These are phyloP conservation scores for Globisporangium emineosum DNA, from an alignment of 352 stramenopile species.

Conservation along the genomic window DNA sequence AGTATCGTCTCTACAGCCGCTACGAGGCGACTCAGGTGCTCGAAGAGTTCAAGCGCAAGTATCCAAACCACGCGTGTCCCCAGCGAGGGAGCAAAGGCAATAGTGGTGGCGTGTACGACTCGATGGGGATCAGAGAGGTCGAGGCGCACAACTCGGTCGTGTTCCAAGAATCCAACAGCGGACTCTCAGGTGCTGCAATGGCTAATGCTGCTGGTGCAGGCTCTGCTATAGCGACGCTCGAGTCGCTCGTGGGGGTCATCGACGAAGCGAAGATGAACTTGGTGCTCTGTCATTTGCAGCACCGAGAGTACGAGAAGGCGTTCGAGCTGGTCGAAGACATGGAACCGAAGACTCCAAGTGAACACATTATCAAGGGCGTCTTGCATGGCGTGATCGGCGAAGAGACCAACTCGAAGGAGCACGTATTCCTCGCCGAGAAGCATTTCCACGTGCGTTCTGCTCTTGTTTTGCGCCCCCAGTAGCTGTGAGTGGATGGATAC, in stretches of 20 bases:
- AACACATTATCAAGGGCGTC: conserved; percentile 58
- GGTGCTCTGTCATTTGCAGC: conserved; percentile 48
- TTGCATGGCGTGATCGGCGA: conserved; percentile 60
- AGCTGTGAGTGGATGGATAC: too few species aligned
- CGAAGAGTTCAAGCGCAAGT: conserved; percentile 63
- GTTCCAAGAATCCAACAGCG: conserved; percentile 29
- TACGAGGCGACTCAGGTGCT: conserved; percentile 76
- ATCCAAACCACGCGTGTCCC: conserved; percentile 34
- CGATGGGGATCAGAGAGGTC: conserved; percentile 29
- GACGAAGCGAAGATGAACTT: conserved; percentile 58
- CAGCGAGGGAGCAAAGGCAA: conserved; percentile 1
- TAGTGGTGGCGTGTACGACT: conserved; percentile 11
- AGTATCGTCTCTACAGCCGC: conserved; percentile 57
- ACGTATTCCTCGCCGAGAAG: conserved; percentile 74
- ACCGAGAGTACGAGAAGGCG: conserved; percentile 40
- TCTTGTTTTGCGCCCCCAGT: not conserved
- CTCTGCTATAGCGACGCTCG: conserved; percentile 22
- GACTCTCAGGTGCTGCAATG: not conserved
- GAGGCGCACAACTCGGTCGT: conserved; percentile 52
- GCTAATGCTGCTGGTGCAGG: not conserved
- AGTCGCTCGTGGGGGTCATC: conserved; percentile 35
- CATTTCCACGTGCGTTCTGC: conserved; percentile 43
- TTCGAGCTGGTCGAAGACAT: conserved; percentile 60
- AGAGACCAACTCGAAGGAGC: conserved; percentile 53
- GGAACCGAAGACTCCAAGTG: conserved; percentile 35